Evolutionary conservation across 306 rosid genomes (phyloP), one percentile per base, ranked within the genome.

Genomic region (Medicago arabica): DNA sequence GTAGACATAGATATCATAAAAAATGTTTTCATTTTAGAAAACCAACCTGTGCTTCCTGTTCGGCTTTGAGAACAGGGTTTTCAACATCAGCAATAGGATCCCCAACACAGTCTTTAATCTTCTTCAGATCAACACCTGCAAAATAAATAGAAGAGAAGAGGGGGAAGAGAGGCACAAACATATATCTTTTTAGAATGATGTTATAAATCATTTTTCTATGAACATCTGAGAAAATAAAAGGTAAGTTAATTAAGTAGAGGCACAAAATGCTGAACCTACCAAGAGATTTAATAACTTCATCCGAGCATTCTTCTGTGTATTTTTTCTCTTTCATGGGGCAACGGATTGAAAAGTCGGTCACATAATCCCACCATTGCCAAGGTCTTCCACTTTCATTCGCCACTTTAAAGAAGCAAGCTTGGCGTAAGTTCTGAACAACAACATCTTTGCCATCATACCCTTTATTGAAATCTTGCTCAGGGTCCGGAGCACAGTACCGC

Each of bases 321-420:
- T 84, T 92, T 2, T 88, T 83, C 75, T 85, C 87, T 74, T 70
- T 92, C 98, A 95, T 95, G 51, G 96, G 97, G 83, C 98, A 95
- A 70, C 98, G 98, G 36, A 95, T 92, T 16, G 97, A 81, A 74
- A 95, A 95, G 78, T 95, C 98, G 7, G 93, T 89, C 72, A 90
- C 97, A 78, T 92, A 95, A 84, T 92, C 96, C 98, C 98, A 95
- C 98, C 98, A 95, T 58, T 89, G 93, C 98, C 98, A 95, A 2
- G 98, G 97, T 77, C 64, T 95, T 83, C 97, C 96, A 83, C 92
- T 87, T 83, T 90, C 98, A 83, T 92, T 92, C 43, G 97, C 93
- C 83, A 92, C 97, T 84, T 84, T 92, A 74, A 73, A 90, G 81
- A 95, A 85, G 86, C 98, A 95, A 72, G 95, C 97, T 83, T 95